phyloP scores from a whole-genome alignment of 441 rosid species.

The Eruca vesicaria region DNA sequence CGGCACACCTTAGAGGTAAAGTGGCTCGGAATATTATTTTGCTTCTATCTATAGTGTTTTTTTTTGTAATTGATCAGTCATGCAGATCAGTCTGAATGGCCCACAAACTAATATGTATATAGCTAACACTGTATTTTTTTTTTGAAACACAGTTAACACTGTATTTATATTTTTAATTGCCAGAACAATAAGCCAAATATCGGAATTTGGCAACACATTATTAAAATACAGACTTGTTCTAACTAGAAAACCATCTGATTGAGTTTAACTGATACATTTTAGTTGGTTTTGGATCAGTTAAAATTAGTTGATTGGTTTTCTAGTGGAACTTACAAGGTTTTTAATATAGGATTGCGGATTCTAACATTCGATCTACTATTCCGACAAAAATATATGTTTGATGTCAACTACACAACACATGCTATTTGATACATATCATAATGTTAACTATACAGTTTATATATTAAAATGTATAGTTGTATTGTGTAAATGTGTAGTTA shows the following conservation, averaged over 20 bases:
- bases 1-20: constrained; percentile 60
- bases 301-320: neutral
- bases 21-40: neutral
- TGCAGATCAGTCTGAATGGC: neutral
- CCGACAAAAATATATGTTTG: neutral
- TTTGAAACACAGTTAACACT: neutral
- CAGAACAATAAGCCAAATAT: neutral
- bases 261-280: neutral
- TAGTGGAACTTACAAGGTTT: neutral
- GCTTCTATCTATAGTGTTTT: neutral
- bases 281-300: neutral
- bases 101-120: neutral
- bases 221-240: neutral
- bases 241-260: neutral
- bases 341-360: neutral
- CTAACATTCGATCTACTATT: neutral
- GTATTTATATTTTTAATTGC: neutral
- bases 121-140: neutral
- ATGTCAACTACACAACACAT: neutral
- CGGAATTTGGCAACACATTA: neutral
- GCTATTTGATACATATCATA: neutral
- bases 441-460: too few species aligned
- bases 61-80: neutral
- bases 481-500: neutral
- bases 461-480: neutral